phyloP scores from a whole-genome alignment of 805 yeast genomes.

The Sugiyamaella americana region DNA sequence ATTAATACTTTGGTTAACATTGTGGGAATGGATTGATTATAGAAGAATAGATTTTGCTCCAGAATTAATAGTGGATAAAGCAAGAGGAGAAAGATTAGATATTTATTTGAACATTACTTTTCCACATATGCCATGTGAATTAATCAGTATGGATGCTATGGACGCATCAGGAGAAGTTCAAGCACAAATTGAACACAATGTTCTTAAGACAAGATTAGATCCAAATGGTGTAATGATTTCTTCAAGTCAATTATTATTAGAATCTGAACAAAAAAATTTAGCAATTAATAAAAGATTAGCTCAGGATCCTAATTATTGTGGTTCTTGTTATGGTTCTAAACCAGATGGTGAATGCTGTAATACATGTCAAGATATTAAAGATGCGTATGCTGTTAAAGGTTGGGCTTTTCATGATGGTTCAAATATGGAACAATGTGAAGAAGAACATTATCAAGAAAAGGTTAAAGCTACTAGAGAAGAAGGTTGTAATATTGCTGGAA shows the following conservation, averaged over 20 bases:
- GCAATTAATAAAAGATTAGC: conserved; percentile 6
- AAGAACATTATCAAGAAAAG: conserved; percentile 71
- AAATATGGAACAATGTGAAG: conserved; percentile 83
- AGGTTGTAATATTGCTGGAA: conserved; percentile 85
- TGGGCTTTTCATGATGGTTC: conserved; percentile 93
- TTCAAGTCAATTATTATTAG: conserved; percentile 35
- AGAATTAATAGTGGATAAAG: conserved; percentile 72
- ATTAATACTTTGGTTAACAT: conserved; percentile 54
- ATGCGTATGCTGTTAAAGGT: conserved; percentile 66
- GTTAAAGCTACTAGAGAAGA: conserved; percentile 58
- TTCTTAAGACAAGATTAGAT: conserved; percentile 61
- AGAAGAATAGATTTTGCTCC: conserved; percentile 64
- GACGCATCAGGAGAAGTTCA: conserved; percentile 85
- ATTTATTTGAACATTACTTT: conserved; percentile 78
- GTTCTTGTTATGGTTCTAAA: conserved; percentile 86
- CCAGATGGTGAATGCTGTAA: conserved; percentile 65
- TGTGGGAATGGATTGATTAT: conserved; percentile 75
- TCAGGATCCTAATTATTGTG: conserved; percentile 55
- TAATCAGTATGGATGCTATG: conserved; percentile 73
- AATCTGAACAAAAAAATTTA: conserved; percentile 2
- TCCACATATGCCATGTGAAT: conserved; percentile 79
- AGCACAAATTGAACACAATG: conserved; percentile 66
- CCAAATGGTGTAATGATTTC: conserved; percentile 44
- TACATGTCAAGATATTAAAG: conserved; percentile 71
- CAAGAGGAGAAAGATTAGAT: conserved; percentile 63